Conservation (phyloP, 306 rosid genomes). For the Rubus idaeus region DNA sequence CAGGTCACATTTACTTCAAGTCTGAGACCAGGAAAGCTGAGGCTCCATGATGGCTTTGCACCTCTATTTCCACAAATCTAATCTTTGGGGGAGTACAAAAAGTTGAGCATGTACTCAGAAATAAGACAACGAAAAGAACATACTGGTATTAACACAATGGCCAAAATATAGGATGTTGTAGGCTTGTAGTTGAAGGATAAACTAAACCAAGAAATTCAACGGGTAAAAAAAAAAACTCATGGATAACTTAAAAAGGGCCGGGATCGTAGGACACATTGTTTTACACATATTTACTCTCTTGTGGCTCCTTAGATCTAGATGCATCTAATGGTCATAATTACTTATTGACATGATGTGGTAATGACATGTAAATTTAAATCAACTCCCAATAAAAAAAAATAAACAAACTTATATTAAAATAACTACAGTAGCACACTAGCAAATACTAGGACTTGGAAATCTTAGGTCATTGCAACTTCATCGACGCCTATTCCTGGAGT, state of each 20-base stretch:
- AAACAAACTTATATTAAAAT: not conserved
- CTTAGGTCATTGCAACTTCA: constrained; percentile 16
- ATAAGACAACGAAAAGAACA: too few species aligned
- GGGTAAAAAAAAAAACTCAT: not conserved
- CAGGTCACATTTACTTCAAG: not conserved
- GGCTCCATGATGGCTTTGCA: not conserved
- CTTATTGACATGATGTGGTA: not conserved
- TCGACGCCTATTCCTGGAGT: constrained; percentile 70
- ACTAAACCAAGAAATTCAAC: not conserved
- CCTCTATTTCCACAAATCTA: not conserved
- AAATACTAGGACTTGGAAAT: constrained; percentile 1
- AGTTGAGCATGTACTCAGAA: not conserved
- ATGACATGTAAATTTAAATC: not conserved
- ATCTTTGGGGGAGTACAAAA: not conserved
- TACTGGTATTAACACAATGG: not conserved
- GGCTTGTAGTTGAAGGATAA: too few species aligned
- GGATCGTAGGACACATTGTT: too few species aligned
- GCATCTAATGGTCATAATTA: too few species aligned
- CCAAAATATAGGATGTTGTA: not conserved
- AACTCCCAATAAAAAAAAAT: not conserved
- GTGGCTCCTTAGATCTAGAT: too few species aligned
- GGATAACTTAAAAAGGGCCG: too few species aligned
- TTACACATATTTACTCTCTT: too few species aligned
- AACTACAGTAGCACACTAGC: constrained; percentile 5
- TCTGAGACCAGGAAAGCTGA: not conserved